Base-by-base conservation (phyloP, 352 stramenopile genomes). In the Achlya hypogyna region DNA sequence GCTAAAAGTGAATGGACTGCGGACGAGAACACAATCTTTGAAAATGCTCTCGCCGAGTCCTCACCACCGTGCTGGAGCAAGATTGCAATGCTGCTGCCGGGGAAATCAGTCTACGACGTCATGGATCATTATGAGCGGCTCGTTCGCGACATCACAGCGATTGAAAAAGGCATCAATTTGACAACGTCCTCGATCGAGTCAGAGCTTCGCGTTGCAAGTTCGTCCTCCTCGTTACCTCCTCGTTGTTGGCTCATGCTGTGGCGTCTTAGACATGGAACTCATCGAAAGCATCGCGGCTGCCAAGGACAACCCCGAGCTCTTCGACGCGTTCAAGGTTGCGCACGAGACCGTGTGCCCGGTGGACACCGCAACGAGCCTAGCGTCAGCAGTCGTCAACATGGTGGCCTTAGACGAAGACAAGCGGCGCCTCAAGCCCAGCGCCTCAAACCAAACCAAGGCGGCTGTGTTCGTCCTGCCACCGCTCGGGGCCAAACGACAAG, bases 1-100 rank as follows among this genome's bases (percentile, higher is more conserved):
- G 25, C 74, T 74, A 47, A 76, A 63, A 89, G 82, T 34, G 53
- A 71, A 14, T 95, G 86, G 86, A 91, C 72, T 31, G 88, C 89
- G 43, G 77, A 92, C 53, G 84, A 95, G 71, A 84, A 95, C 65
- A 89, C 90, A 71, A 73, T 78, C 2, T 85, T 95, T 60, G 86
- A 95, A 71, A 82, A 70, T 32, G 79, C 77, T 42, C 72, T 95
- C 18, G 84, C 84, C 54, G 63, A 73, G 83, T 76, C 49, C 49
- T 20, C 75, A 66, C 22, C 74, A 68, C 52, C 89, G 63, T 81
- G 81, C 47, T 95, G 86, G 86, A 70, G 75, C 12, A 89, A 89
- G 71, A 91, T 95, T 40, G 84, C 86, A 2, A 73, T 75, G 9
- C 59, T 62, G 4, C 58, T 95, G 22, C 84, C 84, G 0, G 84